phyloP scores from a whole-genome alignment of 169 alveolate genomes.

The Plasmodium yoelii region DNA sequence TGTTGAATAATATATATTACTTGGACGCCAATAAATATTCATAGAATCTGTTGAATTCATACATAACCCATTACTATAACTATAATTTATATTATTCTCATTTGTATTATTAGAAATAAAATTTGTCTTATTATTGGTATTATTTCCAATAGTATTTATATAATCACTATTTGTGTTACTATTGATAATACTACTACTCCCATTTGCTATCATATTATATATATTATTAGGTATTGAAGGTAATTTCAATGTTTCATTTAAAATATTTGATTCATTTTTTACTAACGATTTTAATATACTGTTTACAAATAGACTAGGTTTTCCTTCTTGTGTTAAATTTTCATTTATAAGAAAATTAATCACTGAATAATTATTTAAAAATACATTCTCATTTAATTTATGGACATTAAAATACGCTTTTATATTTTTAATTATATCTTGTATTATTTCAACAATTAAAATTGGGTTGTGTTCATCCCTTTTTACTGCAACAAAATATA shows the following conservation, averaged over 20 bases:
- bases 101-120: neutral
- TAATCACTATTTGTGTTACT: neutral
- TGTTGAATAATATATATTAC: slow-evolving; percentile 3
- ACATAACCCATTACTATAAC: slow-evolving; percentile 45
- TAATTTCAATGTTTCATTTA: slow-evolving; percentile 46
- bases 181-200: slow-evolving; percentile 2
- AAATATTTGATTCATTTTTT: slow-evolving; percentile 13
- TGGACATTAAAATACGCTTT: slow-evolving; percentile 52
- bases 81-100: slow-evolving; percentile 42
- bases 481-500: slow-evolving; percentile 29
- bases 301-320: slow-evolving; percentile 45
- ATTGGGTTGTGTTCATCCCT: slow-evolving; percentile 47
- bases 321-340: slow-evolving; percentile 61
- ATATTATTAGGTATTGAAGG: slow-evolving; percentile 33
- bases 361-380: slow-evolving; percentile 56
- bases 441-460: slow-evolving; percentile 49
- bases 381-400: slow-evolving; percentile 12
- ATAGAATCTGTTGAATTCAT: slow-evolving; percentile 8
- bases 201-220: slow-evolving; percentile 24
- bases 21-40: slow-evolving; percentile 54
- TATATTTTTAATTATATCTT: slow-evolving; percentile 33
- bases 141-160: no score
- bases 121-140: neutral
- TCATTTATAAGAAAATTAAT: slow-evolving; percentile 63
- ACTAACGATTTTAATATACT: slow-evolving; percentile 47